Percentiles rank a stretch among this genome's conserved stretches.
These are phyloP conservation scores for Chalciporus piperatoides DNA, from an alignment of 1,284 basidiomycete species.

Conservation along the genomic window DNA sequence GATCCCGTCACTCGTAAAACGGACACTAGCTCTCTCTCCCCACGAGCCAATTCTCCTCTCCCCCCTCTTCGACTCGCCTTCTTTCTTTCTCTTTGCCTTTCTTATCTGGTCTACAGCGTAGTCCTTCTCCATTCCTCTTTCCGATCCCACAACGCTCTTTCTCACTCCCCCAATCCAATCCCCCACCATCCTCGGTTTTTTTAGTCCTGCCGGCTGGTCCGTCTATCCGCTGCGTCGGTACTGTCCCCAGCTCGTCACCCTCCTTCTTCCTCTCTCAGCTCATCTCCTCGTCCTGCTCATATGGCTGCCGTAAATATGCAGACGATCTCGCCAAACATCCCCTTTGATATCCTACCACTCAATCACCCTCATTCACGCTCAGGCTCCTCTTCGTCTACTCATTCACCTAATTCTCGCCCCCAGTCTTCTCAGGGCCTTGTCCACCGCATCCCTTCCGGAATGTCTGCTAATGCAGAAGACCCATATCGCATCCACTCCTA, in stretches of 20 bases:
- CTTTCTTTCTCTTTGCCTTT: constrained; percentile 8
- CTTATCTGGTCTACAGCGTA: constrained; percentile 22
- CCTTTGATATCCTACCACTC: constrained; percentile 66
- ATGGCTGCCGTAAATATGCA: constrained; percentile 76
- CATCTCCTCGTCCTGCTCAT: constrained; percentile 21
- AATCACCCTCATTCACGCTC: constrained; percentile 69
- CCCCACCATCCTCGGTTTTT: background rate
- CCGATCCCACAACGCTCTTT: constrained; percentile 3
- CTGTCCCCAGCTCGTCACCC: constrained; percentile 39
- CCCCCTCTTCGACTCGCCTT: background rate
- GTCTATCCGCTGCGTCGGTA: constrained; percentile 34
- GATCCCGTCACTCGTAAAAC: constrained; percentile 31
- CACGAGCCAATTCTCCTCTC: constrained; percentile 15
- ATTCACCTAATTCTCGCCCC: constrained; percentile 67
- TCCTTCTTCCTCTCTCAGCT: constrained; percentile 25
- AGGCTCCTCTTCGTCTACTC: constrained; percentile 66
- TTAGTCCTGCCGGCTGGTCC: constrained; percentile 34
- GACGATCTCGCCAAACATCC: constrained; percentile 59
- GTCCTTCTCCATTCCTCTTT: constrained; percentile 16
- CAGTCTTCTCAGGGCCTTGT: constrained; percentile 67
- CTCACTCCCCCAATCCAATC: background rate
- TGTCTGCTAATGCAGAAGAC: constrained; percentile 57
- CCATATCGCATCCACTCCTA: constrained; percentile 62
- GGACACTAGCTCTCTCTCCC: constrained; percentile 10
- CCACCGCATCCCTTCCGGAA: constrained; percentile 47